Percentiles rank a stretch among this genome's conserved stretches.
Conservation (phyloP, 2,329 filamentous ascomycete species). For the Cordyceps javanica region DNA sequence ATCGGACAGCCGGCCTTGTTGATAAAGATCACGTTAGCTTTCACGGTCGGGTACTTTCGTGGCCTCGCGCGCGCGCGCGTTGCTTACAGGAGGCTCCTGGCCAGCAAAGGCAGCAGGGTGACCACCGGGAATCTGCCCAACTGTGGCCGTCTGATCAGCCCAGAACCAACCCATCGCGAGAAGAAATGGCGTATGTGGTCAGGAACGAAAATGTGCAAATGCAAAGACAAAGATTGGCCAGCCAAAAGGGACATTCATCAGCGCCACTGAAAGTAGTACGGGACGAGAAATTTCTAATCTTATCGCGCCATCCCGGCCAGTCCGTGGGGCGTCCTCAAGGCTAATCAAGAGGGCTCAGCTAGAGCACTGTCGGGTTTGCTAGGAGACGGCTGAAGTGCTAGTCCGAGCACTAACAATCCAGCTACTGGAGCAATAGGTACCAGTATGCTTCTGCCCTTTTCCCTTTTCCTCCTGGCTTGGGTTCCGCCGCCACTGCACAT, state of each 20-base stretch:
- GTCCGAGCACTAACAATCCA: background rate
- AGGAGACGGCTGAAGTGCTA: background rate
- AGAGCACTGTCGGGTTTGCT: background rate
- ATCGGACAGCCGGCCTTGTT: slow-evolving; percentile 50
- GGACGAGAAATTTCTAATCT: slow-evolving; percentile 15
- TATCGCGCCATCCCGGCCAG: slow-evolving; percentile 13
- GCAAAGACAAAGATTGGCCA: slow-evolving; percentile 8
- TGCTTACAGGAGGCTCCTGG: slow-evolving; percentile 29
- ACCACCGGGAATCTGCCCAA: slow-evolving; percentile 27
- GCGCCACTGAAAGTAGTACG: background rate
- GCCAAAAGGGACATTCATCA: slow-evolving; percentile 1
- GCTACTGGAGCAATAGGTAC: background rate
- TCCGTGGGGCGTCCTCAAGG: slow-evolving; percentile 8
- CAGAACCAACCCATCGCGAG: slow-evolving; percentile 57
- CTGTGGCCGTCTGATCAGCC: slow-evolving; percentile 42
- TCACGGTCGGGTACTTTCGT: background rate
- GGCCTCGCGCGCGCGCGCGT: background rate
- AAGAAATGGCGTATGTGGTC: background rate
- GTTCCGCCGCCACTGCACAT: background rate
- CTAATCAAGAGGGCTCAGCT: too few relatives aligned
- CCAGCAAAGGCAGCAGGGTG: slow-evolving; percentile 25
- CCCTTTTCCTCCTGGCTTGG: background rate
- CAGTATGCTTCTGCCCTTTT: background rate
- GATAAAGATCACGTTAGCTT: slow-evolving; percentile 17
- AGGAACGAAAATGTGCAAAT: background rate